Percentiles rank a stretch among this genome's conserved stretches.
Evolutionary conservation across 2,329 filamentous ascomycete genomes (phyloP).

Genomic region (Parasarocladium wereldwijsianum): DNA sequence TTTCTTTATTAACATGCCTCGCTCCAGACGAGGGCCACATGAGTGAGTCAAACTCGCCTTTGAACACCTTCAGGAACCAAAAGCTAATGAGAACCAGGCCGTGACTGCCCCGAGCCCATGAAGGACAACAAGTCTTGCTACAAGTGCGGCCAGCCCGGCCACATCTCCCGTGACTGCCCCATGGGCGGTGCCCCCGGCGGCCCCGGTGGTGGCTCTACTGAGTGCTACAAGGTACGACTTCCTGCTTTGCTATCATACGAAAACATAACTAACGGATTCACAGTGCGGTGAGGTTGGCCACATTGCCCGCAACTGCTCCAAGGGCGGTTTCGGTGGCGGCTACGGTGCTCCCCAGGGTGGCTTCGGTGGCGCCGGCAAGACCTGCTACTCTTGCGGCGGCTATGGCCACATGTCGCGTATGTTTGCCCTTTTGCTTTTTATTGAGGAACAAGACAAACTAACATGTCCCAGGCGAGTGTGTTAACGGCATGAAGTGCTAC

Average conservation of each 20-base stretch:
- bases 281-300: conserved; percentile 88
- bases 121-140: conserved; percentile 76
- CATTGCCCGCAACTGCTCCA: conserved; percentile 82
- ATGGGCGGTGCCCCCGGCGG: conserved; percentile 32
- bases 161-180: conserved; percentile 82
- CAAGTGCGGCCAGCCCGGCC: conserved; percentile 68
- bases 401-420: conserved; percentile 88
- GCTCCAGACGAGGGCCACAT: conserved; percentile 53
- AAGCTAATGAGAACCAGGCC: conserved; percentile 36
- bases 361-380: conserved; percentile 50
- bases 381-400: conserved; percentile 96
- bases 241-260: neutral
- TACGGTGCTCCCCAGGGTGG: conserved; percentile 32
- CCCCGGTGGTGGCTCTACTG: conserved; percentile 36
- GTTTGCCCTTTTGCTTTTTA: conserved; percentile 13
- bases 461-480: conserved; percentile 58
- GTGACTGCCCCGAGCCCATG: conserved; percentile 77
- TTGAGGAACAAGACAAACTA: conserved; percentile 7
- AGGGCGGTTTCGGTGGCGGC: conserved; percentile 37
- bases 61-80: neutral
- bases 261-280: conserved; percentile 5
- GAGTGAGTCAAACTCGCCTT: conserved; percentile 36
- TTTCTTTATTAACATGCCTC: too few relatives aligned
- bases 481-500: conserved; percentile 99
- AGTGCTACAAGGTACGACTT: conserved; percentile 73